A percentile compares a stretch with the other conserved stretches of the same genome.
phyloP scores from a whole-genome alignment of 306 rosid genomes.

The Lagenaria siceraria region DNA sequence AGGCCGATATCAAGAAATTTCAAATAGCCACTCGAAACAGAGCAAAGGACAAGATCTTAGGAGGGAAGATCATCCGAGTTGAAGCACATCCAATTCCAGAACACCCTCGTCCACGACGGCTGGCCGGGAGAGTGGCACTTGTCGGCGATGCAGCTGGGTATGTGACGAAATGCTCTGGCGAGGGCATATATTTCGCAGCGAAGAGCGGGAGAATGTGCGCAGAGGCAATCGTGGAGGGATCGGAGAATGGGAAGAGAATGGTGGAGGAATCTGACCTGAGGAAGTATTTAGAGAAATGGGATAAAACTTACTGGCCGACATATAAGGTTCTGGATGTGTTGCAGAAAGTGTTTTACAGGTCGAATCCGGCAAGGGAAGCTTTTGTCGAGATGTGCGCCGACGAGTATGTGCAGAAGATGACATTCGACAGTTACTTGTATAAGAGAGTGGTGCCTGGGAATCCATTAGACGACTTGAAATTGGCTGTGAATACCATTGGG shows the following conservation, averaged over 20 bases:
- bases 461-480: conserved; percentile 77
- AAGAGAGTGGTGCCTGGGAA: conserved; percentile 89
- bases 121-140: conserved; percentile 62
- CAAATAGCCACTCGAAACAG: conserved; percentile 90
- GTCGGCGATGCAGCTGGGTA: conserved; percentile 99
- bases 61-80: conserved; percentile 82
- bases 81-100: conserved; percentile 98
- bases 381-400: conserved; percentile 99
- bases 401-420: conserved; percentile 98
- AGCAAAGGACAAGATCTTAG: conserved; percentile 86
- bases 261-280: conserved; percentile 80
- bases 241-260: conserved; percentile 88
- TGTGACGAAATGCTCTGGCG: conserved; percentile 92
- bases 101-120: conserved; percentile 87
- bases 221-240: conserved; percentile 83
- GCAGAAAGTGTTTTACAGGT: conserved; percentile 97
- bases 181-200: conserved; percentile 95
- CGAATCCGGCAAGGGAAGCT: conserved; percentile 94
- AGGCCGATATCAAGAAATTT: conserved; percentile 96
- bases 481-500: conserved; percentile 91
- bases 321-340: conserved; percentile 90
- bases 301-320: conserved; percentile 96
- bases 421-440: conserved; percentile 88
- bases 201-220: conserved; percentile 99
- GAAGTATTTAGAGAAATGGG: conserved; percentile 95